Evolutionary conservation across 768 basidiomycete genomes (phyloP).

Genomic region (Suillus bovinus): DNA sequence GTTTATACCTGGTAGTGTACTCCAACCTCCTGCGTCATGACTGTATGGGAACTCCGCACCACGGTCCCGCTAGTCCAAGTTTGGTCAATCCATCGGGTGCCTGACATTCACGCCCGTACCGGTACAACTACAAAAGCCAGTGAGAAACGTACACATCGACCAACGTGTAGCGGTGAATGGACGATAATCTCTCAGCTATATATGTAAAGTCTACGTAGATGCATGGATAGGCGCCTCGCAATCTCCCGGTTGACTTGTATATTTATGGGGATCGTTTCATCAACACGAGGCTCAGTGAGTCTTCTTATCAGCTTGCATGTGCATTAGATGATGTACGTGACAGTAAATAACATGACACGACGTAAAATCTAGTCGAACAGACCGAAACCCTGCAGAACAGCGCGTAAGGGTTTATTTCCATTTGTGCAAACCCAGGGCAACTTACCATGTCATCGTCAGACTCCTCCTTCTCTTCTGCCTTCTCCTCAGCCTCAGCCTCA

Average conservation of each 20-base stretch:
- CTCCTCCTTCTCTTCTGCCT: slow-evolving; percentile 83
- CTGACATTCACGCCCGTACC: neutral
- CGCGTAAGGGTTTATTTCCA: slow-evolving; percentile 3
- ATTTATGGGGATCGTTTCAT: neutral
- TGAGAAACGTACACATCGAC: slow-evolving; percentile 7
- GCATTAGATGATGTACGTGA: slow-evolving; percentile 24
- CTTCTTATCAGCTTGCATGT: slow-evolving; percentile 12
- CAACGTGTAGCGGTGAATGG: neutral
- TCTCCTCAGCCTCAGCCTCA: slow-evolving; percentile 64
- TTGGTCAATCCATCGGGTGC: neutral
- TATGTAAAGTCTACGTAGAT: neutral
- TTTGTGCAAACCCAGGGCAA: neutral
- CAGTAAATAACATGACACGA: slow-evolving; percentile 17
- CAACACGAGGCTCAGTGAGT: neutral
- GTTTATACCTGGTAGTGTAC: too few species aligned
- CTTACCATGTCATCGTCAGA: slow-evolving; percentile 89
- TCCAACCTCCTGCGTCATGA: neutral
- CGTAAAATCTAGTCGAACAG: slow-evolving; percentile 73
- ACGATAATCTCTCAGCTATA: neutral
- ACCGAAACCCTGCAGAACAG: slow-evolving; percentile 75
- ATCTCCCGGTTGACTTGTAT: neutral
- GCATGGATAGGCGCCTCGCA: neutral
- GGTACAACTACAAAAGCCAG: neutral
- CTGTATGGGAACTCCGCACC: neutral
- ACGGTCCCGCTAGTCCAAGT: neutral